Percentiles rank a stretch among this genome's conserved stretches.
Conservation (phyloP, 768 basidiomycete genomes). For the Pleurotus salmoneostramineus region DNA sequence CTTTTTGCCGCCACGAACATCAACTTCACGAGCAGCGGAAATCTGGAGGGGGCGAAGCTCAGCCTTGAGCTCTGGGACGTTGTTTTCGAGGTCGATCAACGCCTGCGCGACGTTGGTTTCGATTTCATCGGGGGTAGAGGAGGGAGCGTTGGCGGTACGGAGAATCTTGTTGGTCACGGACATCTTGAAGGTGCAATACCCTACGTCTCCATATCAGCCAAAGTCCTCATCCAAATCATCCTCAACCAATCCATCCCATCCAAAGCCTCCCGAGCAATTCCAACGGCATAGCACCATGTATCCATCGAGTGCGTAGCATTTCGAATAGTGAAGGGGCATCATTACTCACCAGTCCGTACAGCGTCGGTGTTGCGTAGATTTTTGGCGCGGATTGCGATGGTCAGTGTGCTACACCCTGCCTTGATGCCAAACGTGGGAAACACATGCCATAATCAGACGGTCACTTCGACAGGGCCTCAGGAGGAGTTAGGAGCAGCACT, state of each 20-base stretch:
- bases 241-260: slow-evolving; percentile 37
- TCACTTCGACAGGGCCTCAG: not conserved
- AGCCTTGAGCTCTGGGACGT: slow-evolving; percentile 95
- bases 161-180: slow-evolving; percentile 83
- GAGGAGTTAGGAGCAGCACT: not conserved
- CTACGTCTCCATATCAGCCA: slow-evolving; percentile 6
- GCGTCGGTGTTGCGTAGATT: slow-evolving; percentile 2
- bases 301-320: not conserved
- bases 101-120: slow-evolving; percentile 94
- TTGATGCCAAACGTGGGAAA: slow-evolving; percentile 1
- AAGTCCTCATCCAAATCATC: slow-evolving; percentile 45
- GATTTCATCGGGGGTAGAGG: slow-evolving; percentile 83
- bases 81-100: slow-evolving; percentile 95
- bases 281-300: not conserved
- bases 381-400: slow-evolving; percentile 4
- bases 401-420: not conserved
- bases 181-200: slow-evolving; percentile 47
- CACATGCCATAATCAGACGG: not conserved
- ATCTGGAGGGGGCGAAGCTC: slow-evolving; percentile 96
- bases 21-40: slow-evolving; percentile 97
- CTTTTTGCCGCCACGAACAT: slow-evolving; percentile 99
- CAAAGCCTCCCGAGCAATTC: slow-evolving; percentile 39
- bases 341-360: slow-evolving; percentile 8
- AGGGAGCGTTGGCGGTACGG: slow-evolving; percentile 95
- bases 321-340: not conserved